Conservation (phyloP, 1,284 basidiomycete species). For the Cryptococcus depauperatus region DNA sequence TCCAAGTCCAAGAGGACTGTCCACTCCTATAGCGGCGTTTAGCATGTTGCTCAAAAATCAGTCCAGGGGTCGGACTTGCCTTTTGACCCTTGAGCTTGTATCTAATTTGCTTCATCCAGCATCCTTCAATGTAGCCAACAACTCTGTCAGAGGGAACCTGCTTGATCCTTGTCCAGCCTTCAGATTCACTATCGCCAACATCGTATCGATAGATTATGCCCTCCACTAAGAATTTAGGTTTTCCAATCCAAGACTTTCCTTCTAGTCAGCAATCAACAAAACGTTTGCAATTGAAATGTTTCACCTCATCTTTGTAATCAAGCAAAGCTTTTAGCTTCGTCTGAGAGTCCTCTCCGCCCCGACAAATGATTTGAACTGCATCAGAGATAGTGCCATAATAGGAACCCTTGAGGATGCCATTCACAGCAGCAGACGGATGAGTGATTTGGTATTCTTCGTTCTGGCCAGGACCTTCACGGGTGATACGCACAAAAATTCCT, state of each 20-base stretch:
- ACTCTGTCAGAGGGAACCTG: slow-evolving; percentile 74
- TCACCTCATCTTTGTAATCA: slow-evolving; percentile 92
- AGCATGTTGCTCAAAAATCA: background rate
- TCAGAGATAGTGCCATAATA: slow-evolving; percentile 67
- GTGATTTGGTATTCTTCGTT: slow-evolving; percentile 82
- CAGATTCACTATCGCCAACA: slow-evolving; percentile 51
- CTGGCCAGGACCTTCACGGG: slow-evolving; percentile 59
- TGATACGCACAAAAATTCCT: slow-evolving; percentile 75
- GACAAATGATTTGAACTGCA: slow-evolving; percentile 72
- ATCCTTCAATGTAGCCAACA: slow-evolving; percentile 77
- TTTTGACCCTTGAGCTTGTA: slow-evolving; percentile 65
- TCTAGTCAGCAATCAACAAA: background rate
- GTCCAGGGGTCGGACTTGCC: slow-evolving; percentile 41
- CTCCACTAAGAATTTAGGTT: slow-evolving; percentile 76
- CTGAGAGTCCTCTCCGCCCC: slow-evolving; percentile 55
- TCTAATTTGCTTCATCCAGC: slow-evolving; percentile 74
- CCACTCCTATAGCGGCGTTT: slow-evolving; percentile 51
- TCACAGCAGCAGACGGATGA: slow-evolving; percentile 81
- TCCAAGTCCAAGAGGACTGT: slow-evolving; percentile 68
- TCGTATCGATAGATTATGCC: slow-evolving; percentile 78
- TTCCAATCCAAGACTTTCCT: slow-evolving; percentile 78
- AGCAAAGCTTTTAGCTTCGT: slow-evolving; percentile 67
- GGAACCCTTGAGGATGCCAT: slow-evolving; percentile 68
- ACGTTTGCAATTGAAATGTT: slow-evolving; percentile 22
- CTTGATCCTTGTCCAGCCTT: slow-evolving; percentile 72